Evolutionary conservation across 352 stramenopile genomes (phyloP), one percentile per base, ranked within the genome.

Genomic region (Phytophthora megakarya): DNA sequence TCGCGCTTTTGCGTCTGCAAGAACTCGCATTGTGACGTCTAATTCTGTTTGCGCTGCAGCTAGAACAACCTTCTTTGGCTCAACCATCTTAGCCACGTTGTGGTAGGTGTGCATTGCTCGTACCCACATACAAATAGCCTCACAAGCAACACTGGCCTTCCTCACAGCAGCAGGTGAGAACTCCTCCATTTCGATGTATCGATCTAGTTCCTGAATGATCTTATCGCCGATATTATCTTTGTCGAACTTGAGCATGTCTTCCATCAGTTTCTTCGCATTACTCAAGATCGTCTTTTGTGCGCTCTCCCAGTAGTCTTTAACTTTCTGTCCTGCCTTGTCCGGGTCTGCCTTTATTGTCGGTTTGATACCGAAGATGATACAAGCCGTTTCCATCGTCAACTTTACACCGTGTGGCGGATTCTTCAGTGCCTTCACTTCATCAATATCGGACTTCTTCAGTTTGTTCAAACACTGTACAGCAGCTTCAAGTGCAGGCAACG

Each of bases 311-410:
- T 95, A 96, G 62, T 96, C 88, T 55, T 95, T 96, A 12, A 96
- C 61, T 55, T 98, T 96, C 76, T 98, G 75, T 1, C 93, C 75
- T 15, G 90, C 75, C 63, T 97, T 97, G 57, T 98, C 92, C 0
- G 93, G 88, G 45, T 96, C 86, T 0, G 85, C 87, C 53, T 95
- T 94, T 65, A 93, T 88, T 6, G 78, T 81, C 1, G 86, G 93
- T 56, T 98, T 98, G 66, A 98, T 95, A 21, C 85, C 84, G 64
- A 98, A 98, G 73, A 98, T 98, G 59, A 98, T 97, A 53, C 93
- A 98, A 5, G 87, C 90, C 5, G 92, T 88, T 61, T 97, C 87
- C 88, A 97, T 97, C 2, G 92, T 98, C 12, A 97, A 68, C 33
- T 83, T 84, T 0, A 96, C 86, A n/a, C 84, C 84, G 23, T 94